Percentiles rank a stretch among this genome's conserved stretches.
These are phyloP conservation scores for Cubamyces sp. DNA, from an alignment of 768 basidiomycete species.

Conservation along the genomic window DNA sequence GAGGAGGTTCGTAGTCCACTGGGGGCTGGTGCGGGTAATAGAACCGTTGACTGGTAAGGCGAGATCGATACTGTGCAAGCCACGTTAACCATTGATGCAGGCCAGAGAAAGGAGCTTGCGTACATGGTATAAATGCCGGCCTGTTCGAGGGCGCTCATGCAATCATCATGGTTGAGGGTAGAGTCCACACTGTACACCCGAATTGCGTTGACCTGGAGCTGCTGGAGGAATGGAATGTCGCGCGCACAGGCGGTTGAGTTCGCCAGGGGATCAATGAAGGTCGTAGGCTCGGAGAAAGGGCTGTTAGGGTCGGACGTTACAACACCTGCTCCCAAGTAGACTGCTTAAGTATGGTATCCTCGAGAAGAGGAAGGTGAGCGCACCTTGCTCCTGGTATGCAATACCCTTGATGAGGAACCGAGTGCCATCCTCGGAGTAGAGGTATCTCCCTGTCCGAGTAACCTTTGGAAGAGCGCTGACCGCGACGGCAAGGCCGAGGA, in stretches of 20 bases:
- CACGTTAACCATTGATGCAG: constrained; percentile 12
- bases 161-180: constrained; percentile 80
- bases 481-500: constrained; percentile 47
- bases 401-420: constrained; percentile 90
- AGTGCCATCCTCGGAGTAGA: constrained; percentile 74
- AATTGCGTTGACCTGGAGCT: constrained; percentile 80
- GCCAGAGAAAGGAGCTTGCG: constrained; percentile 33
- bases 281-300: constrained; percentile 71
- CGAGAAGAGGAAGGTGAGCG: constrained; percentile 4
- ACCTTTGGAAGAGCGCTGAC: constrained; percentile 73
- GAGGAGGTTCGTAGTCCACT: constrained; percentile 83
- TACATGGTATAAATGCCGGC: constrained; percentile 92
- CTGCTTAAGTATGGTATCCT: neutral
- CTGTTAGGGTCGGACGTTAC: constrained; percentile 53
- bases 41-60: constrained; percentile 86
- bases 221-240: constrained; percentile 76
- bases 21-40: constrained; percentile 69
- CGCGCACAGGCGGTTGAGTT: constrained; percentile 68
- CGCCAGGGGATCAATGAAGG: constrained; percentile 80
- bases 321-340: constrained; percentile 35
- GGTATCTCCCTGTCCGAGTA: constrained; percentile 74
- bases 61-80: constrained; percentile 71
- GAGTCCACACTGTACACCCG: constrained; percentile 89
- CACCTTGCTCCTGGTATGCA: constrained; percentile 85
- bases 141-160: constrained; percentile 75